phyloP scores from a whole-genome alignment of 805 yeast species.

The Hyphopichia homilentoma region DNA sequence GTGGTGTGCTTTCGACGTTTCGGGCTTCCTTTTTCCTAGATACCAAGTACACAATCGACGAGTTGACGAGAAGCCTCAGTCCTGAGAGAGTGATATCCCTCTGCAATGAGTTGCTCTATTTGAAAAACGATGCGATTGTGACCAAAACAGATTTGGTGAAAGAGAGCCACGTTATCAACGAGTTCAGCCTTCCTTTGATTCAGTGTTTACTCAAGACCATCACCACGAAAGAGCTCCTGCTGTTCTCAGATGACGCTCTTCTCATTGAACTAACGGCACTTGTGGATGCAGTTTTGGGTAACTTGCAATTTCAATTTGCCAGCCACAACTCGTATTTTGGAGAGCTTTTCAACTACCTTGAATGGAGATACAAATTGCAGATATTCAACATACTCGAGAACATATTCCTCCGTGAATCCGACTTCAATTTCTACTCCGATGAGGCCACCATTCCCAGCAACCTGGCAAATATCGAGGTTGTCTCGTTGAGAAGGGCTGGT shows the following conservation, averaged over 20 bases:
- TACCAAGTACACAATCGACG: constrained; percentile 19
- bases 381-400: constrained; percentile 26
- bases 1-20: constrained; percentile 9
- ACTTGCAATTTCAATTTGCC: constrained; percentile 24
- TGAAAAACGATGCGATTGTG: neutral
- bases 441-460: constrained; percentile 2
- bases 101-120: constrained; percentile 12
- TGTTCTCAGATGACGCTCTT: constrained; percentile 8
- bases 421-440: constrained; percentile 6
- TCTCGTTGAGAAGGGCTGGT: constrained; percentile 3
- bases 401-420: constrained; percentile 18
- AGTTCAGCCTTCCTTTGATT: constrained; percentile 31
- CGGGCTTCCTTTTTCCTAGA: constrained; percentile 11
- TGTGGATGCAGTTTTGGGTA: constrained; percentile 12
- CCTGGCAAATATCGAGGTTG: neutral
- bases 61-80: constrained; percentile 12
- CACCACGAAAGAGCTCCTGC: constrained; percentile 11
- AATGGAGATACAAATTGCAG: constrained; percentile 23
- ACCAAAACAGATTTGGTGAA: constrained; percentile 12
- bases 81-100: constrained; percentile 14
- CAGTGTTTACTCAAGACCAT: constrained; percentile 26
- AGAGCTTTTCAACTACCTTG: constrained; percentile 32
- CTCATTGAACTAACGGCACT: constrained; percentile 9
- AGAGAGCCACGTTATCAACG: constrained; percentile 17
- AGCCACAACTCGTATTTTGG: constrained; percentile 34